phyloP scores from a whole-genome alignment of 257 asterid genomes.

The Nemophila menziesii region DNA sequence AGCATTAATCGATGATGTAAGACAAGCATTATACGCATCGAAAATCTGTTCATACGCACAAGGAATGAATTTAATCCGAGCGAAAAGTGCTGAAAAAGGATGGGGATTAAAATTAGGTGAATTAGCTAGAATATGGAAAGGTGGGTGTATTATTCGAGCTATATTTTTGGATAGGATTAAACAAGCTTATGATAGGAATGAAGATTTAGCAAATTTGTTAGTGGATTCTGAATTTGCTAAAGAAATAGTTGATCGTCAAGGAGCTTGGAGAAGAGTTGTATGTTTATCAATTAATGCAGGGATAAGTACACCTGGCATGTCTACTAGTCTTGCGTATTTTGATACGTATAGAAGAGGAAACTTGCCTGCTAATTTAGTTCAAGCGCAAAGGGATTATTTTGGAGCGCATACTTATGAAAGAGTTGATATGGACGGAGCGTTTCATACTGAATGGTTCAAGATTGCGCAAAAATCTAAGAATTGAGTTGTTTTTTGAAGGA shows the following conservation, averaged over 20 bases:
- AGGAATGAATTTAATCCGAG: slow-evolving; percentile 90
- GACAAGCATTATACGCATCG: slow-evolving; percentile 80
- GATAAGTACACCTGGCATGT: slow-evolving; percentile 95
- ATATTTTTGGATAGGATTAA: slow-evolving; percentile 90
- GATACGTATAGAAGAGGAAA: slow-evolving; percentile 81
- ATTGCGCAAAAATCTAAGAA: slow-evolving; percentile 46
- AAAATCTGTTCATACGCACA: slow-evolving; percentile 92
- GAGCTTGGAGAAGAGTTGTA: slow-evolving; percentile 91
- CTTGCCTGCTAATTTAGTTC: slow-evolving; percentile 86
- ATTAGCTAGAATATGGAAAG: slow-evolving; percentile 95
- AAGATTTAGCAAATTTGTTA: slow-evolving; percentile 72
- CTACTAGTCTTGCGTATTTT: slow-evolving; percentile 84
- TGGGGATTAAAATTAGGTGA: slow-evolving; percentile 88
- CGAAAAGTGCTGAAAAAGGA: slow-evolving; percentile 78
- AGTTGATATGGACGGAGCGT: slow-evolving; percentile 58
- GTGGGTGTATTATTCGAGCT: slow-evolving; percentile 94
- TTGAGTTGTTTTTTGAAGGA: slow-evolving; percentile 11
- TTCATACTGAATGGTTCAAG: slow-evolving; percentile 96
- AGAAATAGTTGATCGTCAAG: slow-evolving; percentile 77
- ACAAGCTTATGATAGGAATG: slow-evolving; percentile 78
- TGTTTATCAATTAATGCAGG: slow-evolving; percentile 75
- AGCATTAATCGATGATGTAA: slow-evolving; percentile 63
- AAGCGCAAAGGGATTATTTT: slow-evolving; percentile 92
- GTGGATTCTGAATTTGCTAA: slow-evolving; percentile 90
- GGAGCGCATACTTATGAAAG: slow-evolving; percentile 96